Evolutionary conservation across 768 basidiomycete species (phyloP), one percentile per base, ranked within the genome.

Genomic region (Termitomyces sp.): DNA sequence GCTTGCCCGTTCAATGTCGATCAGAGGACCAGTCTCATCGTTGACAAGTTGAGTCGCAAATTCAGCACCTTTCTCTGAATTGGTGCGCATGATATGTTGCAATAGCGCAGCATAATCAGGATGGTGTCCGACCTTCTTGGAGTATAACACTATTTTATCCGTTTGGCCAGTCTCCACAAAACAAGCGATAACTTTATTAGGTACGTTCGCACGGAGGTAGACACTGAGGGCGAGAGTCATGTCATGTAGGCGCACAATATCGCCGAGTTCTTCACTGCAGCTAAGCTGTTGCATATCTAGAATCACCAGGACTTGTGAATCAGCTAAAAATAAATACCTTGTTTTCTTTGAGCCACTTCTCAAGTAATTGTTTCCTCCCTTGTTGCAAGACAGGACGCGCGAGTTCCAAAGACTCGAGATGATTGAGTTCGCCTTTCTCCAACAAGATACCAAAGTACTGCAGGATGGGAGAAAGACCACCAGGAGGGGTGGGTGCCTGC

Each of bases 321-420:
- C 8, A 26, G 49, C 35, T 16, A 28, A 41, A 30, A 43, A 20
- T 35, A 14, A 72, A 48, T 49, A 88, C 95, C 86, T 98, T 99
- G 78, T 97, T 98, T 81, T 99, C 97, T 75, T 99, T 99, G 61
- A 99, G 77, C 97, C 97, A 99, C 69, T 98, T 98, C 79, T 99
- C 97, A 16, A 99, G 79, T 48, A 98, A 78, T 68, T 98, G 93
- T 75, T 99, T 98, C 72, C 94, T 86, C 38, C 94, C 94, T 75
- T 99, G 97, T 64, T 92, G 89, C 48, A 99, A 77, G 8, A 99
- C 97, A 18, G 97, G 97, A 50, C 95, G 86, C 1, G 97, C 97
- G 49, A 99, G 84, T 72, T 99, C 97, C 35, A 99, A 74, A 14
- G 93, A 95, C 72, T 99, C 97, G 9, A 89, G 83, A 70, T 96